Evolutionary conservation across 2,329 filamentous ascomycete species (phyloP).

Genomic region (Fusarium protoensiforme): DNA sequence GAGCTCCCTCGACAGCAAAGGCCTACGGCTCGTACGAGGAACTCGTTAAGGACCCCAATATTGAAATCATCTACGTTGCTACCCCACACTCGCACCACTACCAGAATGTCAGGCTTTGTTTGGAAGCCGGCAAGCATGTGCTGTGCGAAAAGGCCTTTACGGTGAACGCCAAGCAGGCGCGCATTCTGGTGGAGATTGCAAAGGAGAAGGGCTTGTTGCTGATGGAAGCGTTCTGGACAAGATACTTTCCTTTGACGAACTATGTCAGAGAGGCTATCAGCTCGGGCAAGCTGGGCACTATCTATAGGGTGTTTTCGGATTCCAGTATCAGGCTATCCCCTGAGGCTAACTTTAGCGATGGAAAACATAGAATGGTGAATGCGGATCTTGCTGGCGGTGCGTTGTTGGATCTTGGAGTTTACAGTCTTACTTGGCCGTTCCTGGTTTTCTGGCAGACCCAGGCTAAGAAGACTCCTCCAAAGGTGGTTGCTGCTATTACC

Average conservation of each 20-base stretch:
- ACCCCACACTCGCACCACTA: constrained; percentile 93
- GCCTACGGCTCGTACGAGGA: constrained; percentile 85
- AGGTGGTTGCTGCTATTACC: constrained; percentile 73
- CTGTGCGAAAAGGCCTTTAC: constrained; percentile 92
- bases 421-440: constrained; percentile 89
- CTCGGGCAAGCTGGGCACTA: constrained; percentile 64
- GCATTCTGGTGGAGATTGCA: constrained; percentile 76
- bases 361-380: constrained; percentile 80
- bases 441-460: constrained; percentile 82
- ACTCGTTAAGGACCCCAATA: constrained; percentile 78
- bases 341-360: constrained; percentile 26
- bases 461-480: constrained; percentile 71
- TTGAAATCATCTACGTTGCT: constrained; percentile 88
- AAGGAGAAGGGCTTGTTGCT: constrained; percentile 76
- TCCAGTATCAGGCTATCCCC: background rate
- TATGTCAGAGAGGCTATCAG: constrained; percentile 73
- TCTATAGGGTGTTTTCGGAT: constrained; percentile 63
- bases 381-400: constrained; percentile 82
- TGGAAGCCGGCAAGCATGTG: constrained; percentile 85
- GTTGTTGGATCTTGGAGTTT: constrained; percentile 85
- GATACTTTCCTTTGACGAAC: constrained; percentile 85
- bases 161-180: constrained; percentile 80
- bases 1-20: constrained; percentile 72
- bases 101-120: constrained; percentile 83
- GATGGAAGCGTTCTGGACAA: constrained; percentile 90